Evolutionary conservation across 2,329 filamentous ascomycete species (phyloP).

Genomic region (Didymellaceae sp.): DNA sequence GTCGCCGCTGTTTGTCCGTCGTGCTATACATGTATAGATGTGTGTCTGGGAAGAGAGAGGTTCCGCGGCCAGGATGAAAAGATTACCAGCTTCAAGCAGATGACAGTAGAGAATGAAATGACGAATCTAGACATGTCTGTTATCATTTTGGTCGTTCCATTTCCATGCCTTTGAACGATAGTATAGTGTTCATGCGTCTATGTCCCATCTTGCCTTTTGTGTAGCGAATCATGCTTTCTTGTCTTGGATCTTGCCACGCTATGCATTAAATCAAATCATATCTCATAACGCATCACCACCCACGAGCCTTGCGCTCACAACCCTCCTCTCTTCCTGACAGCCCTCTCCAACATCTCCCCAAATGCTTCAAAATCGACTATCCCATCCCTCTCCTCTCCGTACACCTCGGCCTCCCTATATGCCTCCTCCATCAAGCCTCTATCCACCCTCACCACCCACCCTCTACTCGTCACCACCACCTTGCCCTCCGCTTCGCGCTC

Average conservation of each 20-base stretch:
- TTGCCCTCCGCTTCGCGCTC: constrained; percentile 31
- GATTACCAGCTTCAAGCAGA: constrained; percentile 14
- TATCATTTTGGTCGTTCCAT: not conserved
- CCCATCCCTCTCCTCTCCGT: constrained; percentile 35
- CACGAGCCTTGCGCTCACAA: constrained; percentile 1
- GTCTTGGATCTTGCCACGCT: too few relatives aligned
- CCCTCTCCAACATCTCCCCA: constrained; percentile 47
- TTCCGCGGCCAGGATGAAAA: constrained; percentile 7
- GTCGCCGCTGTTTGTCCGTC: constrained; percentile 9
- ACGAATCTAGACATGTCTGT: constrained; percentile 19
- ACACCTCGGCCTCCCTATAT: constrained; percentile 46
- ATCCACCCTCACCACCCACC: constrained; percentile 53
- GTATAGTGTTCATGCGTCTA: too few relatives aligned
- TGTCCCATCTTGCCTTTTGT: not conserved
- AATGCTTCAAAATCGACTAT: constrained; percentile 48
- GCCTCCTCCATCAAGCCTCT: constrained; percentile 48
- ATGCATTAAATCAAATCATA: too few relatives aligned
- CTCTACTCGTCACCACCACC: constrained; percentile 52
- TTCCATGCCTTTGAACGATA: not conserved
- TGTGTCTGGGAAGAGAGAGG: constrained; percentile 7
- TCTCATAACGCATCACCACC: not conserved
- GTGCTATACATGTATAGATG: constrained; percentile 21
- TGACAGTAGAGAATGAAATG: constrained; percentile 16
- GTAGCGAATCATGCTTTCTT: too few relatives aligned
- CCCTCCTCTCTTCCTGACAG: constrained; percentile 34